Conservation (phyloP, 2,329 filamentous ascomycete genomes). For the Trichoderma koningiopsis region DNA sequence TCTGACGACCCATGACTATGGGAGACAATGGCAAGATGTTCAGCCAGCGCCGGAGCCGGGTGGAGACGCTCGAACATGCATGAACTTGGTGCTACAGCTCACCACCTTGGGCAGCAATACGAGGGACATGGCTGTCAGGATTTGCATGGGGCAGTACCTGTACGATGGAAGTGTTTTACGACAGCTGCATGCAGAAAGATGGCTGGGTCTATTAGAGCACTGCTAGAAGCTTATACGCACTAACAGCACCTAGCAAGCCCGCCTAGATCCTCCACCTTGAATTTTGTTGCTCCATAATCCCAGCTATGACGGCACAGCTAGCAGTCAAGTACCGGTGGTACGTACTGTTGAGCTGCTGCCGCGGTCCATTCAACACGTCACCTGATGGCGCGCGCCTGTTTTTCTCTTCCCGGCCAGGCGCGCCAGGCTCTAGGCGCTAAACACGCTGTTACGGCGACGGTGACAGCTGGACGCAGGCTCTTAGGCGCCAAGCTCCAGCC, state of each 20-base stretch:
- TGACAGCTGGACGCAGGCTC: neutral
- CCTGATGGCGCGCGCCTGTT: constrained; percentile 34
- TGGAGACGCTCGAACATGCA: neutral
- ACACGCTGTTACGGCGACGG: neutral
- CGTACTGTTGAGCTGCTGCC: neutral
- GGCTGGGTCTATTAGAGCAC: neutral
- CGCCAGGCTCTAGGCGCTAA: neutral
- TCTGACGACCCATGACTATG: neutral
- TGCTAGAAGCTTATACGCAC: neutral
- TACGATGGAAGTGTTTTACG: neutral
- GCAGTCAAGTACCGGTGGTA: neutral
- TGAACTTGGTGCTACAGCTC: neutral
- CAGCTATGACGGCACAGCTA: neutral
- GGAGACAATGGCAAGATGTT: neutral
- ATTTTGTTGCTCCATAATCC: neutral
- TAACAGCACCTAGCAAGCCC: neutral
- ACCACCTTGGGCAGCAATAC: neutral
- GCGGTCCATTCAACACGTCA: constrained; percentile 29
- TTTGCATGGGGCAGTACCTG: neutral
- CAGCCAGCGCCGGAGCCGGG: neutral
- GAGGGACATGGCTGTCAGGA: neutral
- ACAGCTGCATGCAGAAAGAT: neutral
- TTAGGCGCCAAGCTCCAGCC: neutral
- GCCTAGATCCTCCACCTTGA: no score
- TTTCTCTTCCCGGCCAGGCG: constrained; percentile 15